A percentile compares a stretch with the other conserved stretches of the same genome.
These are phyloP conservation scores for Pythium graminicola DNA, from an alignment of 352 stramenopile species.

Conservation along the genomic window DNA sequence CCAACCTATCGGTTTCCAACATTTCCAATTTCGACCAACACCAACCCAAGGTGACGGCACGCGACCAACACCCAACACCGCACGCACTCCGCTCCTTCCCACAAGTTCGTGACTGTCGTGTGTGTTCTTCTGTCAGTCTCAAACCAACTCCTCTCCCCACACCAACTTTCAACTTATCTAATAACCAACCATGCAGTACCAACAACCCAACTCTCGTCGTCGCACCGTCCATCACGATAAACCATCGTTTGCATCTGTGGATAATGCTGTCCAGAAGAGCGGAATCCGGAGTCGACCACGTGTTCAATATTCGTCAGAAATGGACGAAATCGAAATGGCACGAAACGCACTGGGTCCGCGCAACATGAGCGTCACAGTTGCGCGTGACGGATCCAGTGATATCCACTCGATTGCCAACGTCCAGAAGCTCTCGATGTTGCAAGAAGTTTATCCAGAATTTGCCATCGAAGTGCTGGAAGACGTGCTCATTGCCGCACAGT, in stretches of 20 bases:
- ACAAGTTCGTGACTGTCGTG: slow-evolving; percentile 2
- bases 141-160: background rate
- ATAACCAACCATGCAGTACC: slow-evolving; percentile 11
- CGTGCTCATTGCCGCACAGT: slow-evolving; percentile 58
- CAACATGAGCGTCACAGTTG: slow-evolving; percentile 21
- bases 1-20: slow-evolving; percentile 16
- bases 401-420: slow-evolving; percentile 37
- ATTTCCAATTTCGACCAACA: slow-evolving; percentile 13
- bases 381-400: slow-evolving; percentile 9
- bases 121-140: background rate
- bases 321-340: slow-evolving; percentile 22
- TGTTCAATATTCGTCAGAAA: slow-evolving; percentile 5
- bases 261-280: slow-evolving; percentile 12
- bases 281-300: slow-evolving; percentile 13
- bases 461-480: slow-evolving; percentile 44
- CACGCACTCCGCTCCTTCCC: slow-evolving; percentile 14
- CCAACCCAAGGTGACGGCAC: slow-evolving; percentile 17
- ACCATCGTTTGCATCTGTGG: background rate
- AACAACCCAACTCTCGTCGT: slow-evolving; percentile 2
- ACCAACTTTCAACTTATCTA: slow-evolving; percentile 1
- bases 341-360: background rate
- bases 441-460: slow-evolving; percentile 53
- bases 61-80: slow-evolving; percentile 15
- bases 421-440: slow-evolving; percentile 38
- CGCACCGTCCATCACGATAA: background rate